These are phyloP conservation scores for Phytopythium helicoides DNA, from an alignment of 352 stramenopile species.

Conservation along the genomic window DNA sequence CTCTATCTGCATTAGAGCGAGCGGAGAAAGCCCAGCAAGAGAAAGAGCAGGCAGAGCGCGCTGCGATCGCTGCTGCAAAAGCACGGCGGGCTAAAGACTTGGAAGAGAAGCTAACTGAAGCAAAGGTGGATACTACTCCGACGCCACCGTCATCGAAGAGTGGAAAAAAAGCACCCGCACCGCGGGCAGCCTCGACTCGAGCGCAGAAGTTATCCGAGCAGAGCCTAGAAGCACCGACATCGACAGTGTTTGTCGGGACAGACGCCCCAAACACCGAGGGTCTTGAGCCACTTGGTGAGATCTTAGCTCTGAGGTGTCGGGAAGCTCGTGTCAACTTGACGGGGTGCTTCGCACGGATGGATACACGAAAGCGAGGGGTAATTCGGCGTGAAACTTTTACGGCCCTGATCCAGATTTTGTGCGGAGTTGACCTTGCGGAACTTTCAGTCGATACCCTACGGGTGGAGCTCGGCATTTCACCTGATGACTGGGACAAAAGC, in stretches of 20 bases:
- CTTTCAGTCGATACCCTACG: slow-evolving; percentile 6
- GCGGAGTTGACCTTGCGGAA: slow-evolving; percentile 5
- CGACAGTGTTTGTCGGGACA: slow-evolving; percentile 19
- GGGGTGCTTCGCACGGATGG: slow-evolving; percentile 20
- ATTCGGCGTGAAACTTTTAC: slow-evolving; percentile 22
- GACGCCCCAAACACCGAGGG: slow-evolving; percentile 15
- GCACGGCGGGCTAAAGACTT: slow-evolving; percentile 16
- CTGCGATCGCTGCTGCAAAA: slow-evolving; percentile 30
- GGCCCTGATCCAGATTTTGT: slow-evolving; percentile 25
- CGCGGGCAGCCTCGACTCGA: not conserved
- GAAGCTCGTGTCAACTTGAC: slow-evolving; percentile 24
- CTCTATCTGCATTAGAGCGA: slow-evolving; percentile 33
- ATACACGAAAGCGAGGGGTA: slow-evolving; percentile 21
- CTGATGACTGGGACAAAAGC: slow-evolving; percentile 12
- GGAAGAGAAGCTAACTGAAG: not conserved
- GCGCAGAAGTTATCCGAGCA: not conserved
- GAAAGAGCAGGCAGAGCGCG: slow-evolving; percentile 25
- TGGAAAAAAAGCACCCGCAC: not conserved
- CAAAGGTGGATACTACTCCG: not conserved
- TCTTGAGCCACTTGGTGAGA: slow-evolving; percentile 10
- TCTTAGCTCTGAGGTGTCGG: slow-evolving; percentile 26
- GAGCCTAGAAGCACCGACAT: not conserved
- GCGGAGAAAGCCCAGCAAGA: slow-evolving; percentile 13
- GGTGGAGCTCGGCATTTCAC: slow-evolving; percentile 11
- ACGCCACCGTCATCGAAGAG: slow-evolving; percentile 4